Evolutionary conservation across 1,284 basidiomycete genomes (phyloP).

Genomic region (Ganoderma leucocontextum): DNA sequence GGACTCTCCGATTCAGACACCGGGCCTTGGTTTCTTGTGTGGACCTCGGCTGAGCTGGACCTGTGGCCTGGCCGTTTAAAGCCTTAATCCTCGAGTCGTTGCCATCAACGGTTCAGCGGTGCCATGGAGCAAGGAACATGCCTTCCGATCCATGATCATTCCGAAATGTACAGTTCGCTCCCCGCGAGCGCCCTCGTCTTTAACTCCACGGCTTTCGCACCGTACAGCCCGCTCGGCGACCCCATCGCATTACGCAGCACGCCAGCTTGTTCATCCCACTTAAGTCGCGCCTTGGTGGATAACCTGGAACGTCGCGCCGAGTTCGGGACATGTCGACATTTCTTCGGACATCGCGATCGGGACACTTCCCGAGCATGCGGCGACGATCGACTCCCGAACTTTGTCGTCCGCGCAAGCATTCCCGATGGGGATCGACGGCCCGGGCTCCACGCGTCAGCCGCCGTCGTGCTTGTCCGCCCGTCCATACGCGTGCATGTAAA

Average conservation of each 20-base stretch:
- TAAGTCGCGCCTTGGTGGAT: not conserved
- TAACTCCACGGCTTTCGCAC: not conserved
- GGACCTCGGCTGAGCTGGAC: slow-evolving; percentile 1
- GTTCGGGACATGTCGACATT: not conserved
- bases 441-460: not conserved
- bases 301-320: not conserved
- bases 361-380: not conserved
- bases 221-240: not conserved
- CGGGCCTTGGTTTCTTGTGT: not conserved
- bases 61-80: not conserved
- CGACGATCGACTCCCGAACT: not conserved
- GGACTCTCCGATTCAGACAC: not conserved
- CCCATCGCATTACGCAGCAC: not conserved
- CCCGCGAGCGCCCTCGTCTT: not conserved
- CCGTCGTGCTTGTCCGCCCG: not conserved
- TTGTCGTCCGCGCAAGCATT: not conserved
- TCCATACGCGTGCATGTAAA: slow-evolving; percentile 1
- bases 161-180: not conserved
- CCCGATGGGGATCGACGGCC: not conserved
- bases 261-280: not conserved
- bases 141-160: slow-evolving; percentile 6
- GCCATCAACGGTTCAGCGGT: slow-evolving; percentile 1
- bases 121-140: not conserved
- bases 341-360: not conserved
- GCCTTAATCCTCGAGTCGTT: not conserved